Base-by-base conservation (phyloP, 2,329 filamentous ascomycete species). In the Drechslerella coelobrocha region DNA sequence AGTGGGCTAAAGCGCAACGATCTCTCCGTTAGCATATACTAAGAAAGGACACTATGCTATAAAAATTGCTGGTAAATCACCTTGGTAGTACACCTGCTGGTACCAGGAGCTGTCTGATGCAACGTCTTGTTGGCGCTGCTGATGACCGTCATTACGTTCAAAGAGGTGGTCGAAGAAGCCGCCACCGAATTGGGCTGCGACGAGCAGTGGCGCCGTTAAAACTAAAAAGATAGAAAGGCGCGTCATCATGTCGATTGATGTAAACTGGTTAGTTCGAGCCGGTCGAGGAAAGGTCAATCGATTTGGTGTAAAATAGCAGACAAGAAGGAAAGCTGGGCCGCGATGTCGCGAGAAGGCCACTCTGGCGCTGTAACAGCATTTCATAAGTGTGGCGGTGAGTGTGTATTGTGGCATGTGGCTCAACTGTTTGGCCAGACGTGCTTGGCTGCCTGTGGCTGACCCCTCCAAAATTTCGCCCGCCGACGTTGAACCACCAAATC, bases 141-240 rank as follows among this genome's bases (percentile, higher is more conserved):
- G 82, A 51, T 84, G 80, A 74, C 86, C 76, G 51, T 76, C 74
- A 1, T 66, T 65, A 74, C 85, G 85, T 75, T 86, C 84, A 79
- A 99, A 97, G 91, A 97, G 96, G 76, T 97, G 91, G 79, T 97
- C 92, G 81, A 97, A 99, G 85, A 99, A 96, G 78, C 72, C 62
- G 9, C 91, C 89, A 24, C 56, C 56, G 79, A 97, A 97, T 80
- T 97, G 93, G 9, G 91, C 86, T 14, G 81, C 76, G 29, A 85
- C 79, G 72, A 85, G 80, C 68, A 90, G 77, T 26, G 91, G 79
- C 53, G 89, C 81, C 14, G 91, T 78, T 19, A 86, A 74, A 47
- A 84, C 48, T 41, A 76, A 63, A 37, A 78, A 48, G 31, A 78
- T 54, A 5, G 62, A 61, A 29, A 73, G n/a, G 17, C 41, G 41